These are phyloP conservation scores for Purpureocillium takamizusanense DNA, from an alignment of 2,329 filamentous ascomycete genomes.

Conservation along the genomic window DNA sequence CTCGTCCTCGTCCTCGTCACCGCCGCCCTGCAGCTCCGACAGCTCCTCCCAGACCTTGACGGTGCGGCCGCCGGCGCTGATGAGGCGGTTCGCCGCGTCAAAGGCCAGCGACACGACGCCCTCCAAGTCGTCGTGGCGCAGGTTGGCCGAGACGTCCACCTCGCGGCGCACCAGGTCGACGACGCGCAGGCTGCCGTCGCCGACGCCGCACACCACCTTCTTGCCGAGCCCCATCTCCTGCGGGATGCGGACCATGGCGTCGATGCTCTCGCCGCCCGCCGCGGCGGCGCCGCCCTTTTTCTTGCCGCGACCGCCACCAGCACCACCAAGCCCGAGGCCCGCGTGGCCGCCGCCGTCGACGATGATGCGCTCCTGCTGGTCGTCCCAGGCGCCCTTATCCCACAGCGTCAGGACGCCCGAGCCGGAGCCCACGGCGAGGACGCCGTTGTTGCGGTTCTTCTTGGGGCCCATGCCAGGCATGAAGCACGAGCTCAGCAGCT, in stretches of 20 bases:
- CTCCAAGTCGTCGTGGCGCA: slow-evolving; percentile 75
- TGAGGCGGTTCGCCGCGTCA: slow-evolving; percentile 76
- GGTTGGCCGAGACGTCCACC: slow-evolving; percentile 52
- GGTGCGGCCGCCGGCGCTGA: slow-evolving; percentile 76
- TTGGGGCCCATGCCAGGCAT: slow-evolving; percentile 68
- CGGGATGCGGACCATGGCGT: slow-evolving; percentile 66
- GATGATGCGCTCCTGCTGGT: slow-evolving; percentile 82
- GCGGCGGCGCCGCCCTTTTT: too few species aligned
- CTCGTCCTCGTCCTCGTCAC: slow-evolving; percentile 37
- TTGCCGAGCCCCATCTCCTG: slow-evolving; percentile 61
- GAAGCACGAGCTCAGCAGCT: slow-evolving; percentile 73
- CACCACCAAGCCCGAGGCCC: too few species aligned
- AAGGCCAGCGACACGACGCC: slow-evolving; percentile 76
- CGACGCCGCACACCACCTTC: slow-evolving; percentile 70
- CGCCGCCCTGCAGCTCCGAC: slow-evolving; percentile 37
- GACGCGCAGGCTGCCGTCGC: slow-evolving; percentile 70
- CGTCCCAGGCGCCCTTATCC: slow-evolving; percentile 92
- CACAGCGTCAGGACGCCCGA: slow-evolving; percentile 83
- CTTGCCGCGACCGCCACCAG: too few species aligned
- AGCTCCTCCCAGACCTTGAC: slow-evolving; percentile 92
- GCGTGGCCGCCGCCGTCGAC: slow-evolving; percentile 52
- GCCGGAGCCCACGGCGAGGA: slow-evolving; percentile 66
- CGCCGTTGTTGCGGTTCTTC: slow-evolving; percentile 56
- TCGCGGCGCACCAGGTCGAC: slow-evolving; percentile 69
- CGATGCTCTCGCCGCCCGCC: slow-evolving; percentile 66